Conservation (phyloP, 2,329 filamentous ascomycete species). For the Paradendryphiella salina region DNA sequence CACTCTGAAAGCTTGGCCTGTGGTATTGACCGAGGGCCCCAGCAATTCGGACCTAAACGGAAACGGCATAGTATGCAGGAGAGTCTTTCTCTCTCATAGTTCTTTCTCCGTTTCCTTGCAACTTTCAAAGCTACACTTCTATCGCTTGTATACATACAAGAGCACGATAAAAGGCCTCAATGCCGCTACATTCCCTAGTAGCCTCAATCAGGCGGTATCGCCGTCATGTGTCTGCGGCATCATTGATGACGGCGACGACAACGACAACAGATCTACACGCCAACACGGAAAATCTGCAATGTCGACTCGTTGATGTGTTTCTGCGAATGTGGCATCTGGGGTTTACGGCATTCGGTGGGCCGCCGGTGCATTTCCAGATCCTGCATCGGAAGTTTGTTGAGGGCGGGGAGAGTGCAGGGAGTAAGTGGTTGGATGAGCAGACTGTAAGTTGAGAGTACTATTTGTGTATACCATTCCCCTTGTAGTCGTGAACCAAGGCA, state of each 20-base stretch:
- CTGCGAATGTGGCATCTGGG: slow-evolving; percentile 61
- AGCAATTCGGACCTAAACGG: too few species aligned
- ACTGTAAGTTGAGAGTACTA: slow-evolving; percentile 58
- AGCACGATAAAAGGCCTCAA: neutral
- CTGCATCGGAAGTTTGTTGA: slow-evolving; percentile 65
- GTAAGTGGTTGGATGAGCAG: slow-evolving; percentile 70
- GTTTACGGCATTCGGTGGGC: slow-evolving; percentile 68
- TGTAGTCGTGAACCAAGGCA: too few species aligned
- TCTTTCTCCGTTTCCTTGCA: too few species aligned
- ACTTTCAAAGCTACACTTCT: too few species aligned
- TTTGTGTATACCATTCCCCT: too few species aligned
- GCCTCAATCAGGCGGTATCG: slow-evolving; percentile 27
- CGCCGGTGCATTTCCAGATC: slow-evolving; percentile 71
- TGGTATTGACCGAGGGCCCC: too few species aligned
- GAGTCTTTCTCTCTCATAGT: too few species aligned
- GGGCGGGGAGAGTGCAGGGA: slow-evolving; percentile 53
- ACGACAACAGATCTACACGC: slow-evolving; percentile 6
- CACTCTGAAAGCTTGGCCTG: neutral
- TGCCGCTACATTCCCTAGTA: slow-evolving; percentile 29
- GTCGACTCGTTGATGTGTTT: slow-evolving; percentile 35
- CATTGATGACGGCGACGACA: slow-evolving; percentile 2
- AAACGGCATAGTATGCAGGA: too few species aligned
- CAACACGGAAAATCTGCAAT: slow-evolving; percentile 27
- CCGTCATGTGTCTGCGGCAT: neutral
- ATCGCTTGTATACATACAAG: too few species aligned